These are phyloP conservation scores for Eucalyptus viminalis DNA, from an alignment of 345 rosid genomes.

Conservation along the genomic window DNA sequence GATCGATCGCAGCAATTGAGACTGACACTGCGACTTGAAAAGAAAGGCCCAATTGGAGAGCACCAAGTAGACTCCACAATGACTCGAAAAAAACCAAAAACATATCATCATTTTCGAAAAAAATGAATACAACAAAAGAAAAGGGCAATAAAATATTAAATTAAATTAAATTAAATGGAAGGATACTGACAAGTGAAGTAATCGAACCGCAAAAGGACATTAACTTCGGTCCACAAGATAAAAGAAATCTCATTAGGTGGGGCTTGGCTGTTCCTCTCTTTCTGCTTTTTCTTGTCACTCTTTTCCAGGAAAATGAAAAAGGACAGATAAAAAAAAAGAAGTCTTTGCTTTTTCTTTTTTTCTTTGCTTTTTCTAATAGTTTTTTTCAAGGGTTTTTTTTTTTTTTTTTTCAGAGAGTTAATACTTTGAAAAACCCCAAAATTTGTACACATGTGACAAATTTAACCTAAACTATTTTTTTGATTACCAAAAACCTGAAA, in stretches of 20 bases:
- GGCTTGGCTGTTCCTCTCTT: background rate
- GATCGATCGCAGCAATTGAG: background rate
- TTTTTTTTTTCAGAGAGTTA: no score
- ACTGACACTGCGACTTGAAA: background rate
- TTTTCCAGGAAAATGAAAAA: background rate
- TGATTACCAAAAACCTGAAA: no score
- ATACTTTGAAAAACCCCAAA: accelerated
- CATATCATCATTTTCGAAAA: background rate
- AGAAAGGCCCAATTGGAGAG: background rate
- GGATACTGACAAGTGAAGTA: background rate
- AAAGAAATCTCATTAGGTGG: background rate
- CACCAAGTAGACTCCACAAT: background rate
- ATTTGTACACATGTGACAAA: no score
- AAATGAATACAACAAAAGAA: background rate
- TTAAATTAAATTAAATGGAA: background rate
- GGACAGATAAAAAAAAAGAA: background rate
- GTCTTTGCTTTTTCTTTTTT: background rate
- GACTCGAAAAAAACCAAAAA: background rate
- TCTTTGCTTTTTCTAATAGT: background rate
- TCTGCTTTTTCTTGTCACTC: background rate
- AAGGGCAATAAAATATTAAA: background rate
- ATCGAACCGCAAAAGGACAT: background rate
- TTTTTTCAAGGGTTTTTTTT: no score
- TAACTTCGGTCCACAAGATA: background rate
- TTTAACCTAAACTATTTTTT: no score